These are phyloP conservation scores for Diaporthe sp. DNA, from an alignment of 2,329 filamentous ascomycete species.

Conservation along the genomic window DNA sequence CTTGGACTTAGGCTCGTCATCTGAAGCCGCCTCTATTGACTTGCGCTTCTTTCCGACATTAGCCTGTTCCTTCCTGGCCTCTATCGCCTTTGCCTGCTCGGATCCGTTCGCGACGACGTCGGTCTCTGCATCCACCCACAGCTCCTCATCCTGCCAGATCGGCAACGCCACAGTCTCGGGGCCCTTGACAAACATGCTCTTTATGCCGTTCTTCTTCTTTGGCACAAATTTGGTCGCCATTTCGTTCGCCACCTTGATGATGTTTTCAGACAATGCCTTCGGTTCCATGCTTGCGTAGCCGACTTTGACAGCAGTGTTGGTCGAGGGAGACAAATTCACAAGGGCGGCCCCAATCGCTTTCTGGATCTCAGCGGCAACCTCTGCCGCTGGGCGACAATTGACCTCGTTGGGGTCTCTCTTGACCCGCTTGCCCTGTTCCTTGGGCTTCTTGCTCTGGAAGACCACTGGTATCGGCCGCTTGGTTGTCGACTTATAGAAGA, in stretches of 20 bases:
- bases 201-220: slow-evolving; percentile 89
- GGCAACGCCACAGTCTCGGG: slow-evolving; percentile 89
- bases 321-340: slow-evolving; percentile 83
- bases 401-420: slow-evolving; percentile 63
- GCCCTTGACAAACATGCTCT: slow-evolving; percentile 90
- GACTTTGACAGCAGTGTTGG: slow-evolving; percentile 85
- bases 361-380: slow-evolving; percentile 85
- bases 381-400: slow-evolving; percentile 69
- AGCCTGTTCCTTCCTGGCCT: slow-evolving; percentile 61
- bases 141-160: slow-evolving; percentile 93
- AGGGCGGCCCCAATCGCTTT: slow-evolving; percentile 83
- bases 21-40: slow-evolving; percentile 54
- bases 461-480: slow-evolving; percentile 91
- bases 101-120: slow-evolving; percentile 74
- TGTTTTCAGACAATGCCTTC: slow-evolving; percentile 84
- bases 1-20: slow-evolving; percentile 46
- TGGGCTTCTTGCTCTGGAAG: slow-evolving; percentile 68
- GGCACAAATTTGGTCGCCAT: slow-evolving; percentile 86
- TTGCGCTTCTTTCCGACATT: slow-evolving; percentile 78
- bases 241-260: slow-evolving; percentile 77
- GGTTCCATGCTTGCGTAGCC: slow-evolving; percentile 82
- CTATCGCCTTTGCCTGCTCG: slow-evolving; percentile 61
- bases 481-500: slow-evolving; percentile 85
- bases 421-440: slow-evolving; percentile 69
- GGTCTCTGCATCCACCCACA: slow-evolving; percentile 86